A percentile compares a stretch with the other conserved stretches of the same genome.
phyloP scores from a whole-genome alignment of 1,284 basidiomycete species.

The Porphyrellus sp. region DNA sequence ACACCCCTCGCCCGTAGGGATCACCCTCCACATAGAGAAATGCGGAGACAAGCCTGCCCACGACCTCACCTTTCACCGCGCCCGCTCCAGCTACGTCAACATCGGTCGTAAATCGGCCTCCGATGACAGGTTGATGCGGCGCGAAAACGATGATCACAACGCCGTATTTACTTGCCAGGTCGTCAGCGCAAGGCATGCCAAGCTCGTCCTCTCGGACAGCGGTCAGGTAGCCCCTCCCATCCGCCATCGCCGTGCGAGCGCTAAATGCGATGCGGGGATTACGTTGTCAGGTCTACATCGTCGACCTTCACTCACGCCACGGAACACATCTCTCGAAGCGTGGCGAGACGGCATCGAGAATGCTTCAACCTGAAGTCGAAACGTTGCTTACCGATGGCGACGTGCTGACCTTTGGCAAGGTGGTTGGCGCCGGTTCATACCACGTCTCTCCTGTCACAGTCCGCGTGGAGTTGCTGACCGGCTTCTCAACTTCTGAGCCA shows the following conservation, averaged over 20 bases:
- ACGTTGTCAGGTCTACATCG: slow-evolving; percentile 30
- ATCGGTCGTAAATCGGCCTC: slow-evolving; percentile 36
- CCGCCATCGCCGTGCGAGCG: slow-evolving; percentile 6
- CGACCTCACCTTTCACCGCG: slow-evolving; percentile 28
- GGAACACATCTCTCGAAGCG: slow-evolving; percentile 28
- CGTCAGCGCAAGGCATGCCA: slow-evolving; percentile 35
- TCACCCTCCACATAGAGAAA: slow-evolving; percentile 30
- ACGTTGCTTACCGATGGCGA: slow-evolving; percentile 59
- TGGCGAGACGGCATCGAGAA: slow-evolving; percentile 21
- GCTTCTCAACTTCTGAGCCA: slow-evolving; percentile 12
- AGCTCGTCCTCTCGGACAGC: slow-evolving; percentile 30
- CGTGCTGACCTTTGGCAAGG: slow-evolving; percentile 68
- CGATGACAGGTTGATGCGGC: slow-evolving; percentile 37
- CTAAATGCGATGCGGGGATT: slow-evolving; percentile 4
- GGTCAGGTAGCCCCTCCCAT: slow-evolving; percentile 27
- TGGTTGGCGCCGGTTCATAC: slow-evolving; percentile 56
- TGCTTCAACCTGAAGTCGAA: slow-evolving; percentile 36
- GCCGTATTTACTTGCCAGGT: slow-evolving; percentile 35
- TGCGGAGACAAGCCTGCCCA: slow-evolving; percentile 33
- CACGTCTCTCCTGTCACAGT: slow-evolving; percentile 59
- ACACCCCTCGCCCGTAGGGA: slow-evolving; percentile 20
- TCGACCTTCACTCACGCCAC: slow-evolving; percentile 35
- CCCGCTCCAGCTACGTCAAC: slow-evolving; percentile 27
- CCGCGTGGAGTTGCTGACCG: slow-evolving; percentile 52
- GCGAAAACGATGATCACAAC: slow-evolving; percentile 36